phyloP scores from a whole-genome alignment of 78 protist species.

The Cavenderia fasciculata region DNA sequence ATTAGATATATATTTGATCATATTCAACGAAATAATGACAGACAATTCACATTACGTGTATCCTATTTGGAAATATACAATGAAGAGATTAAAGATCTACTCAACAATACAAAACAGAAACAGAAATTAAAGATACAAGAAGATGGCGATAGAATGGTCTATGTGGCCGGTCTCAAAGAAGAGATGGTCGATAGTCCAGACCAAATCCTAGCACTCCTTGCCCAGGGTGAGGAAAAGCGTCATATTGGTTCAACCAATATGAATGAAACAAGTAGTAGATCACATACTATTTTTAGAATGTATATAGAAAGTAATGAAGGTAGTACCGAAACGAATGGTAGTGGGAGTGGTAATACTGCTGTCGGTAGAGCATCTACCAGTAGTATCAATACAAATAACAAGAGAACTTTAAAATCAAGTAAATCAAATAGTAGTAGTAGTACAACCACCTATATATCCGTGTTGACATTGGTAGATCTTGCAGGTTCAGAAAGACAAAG shows the following conservation, averaged over 20 bases:
- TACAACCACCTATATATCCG: neutral
- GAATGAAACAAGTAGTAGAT: slow-evolving; percentile 89
- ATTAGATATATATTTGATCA: slow-evolving; percentile 62
- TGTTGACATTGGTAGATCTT: slow-evolving; percentile 91
- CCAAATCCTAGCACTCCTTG: slow-evolving; percentile 37
- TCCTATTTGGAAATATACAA: slow-evolving; percentile 91
- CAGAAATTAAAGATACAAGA: slow-evolving; percentile 72
- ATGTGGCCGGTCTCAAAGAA: slow-evolving; percentile 73
- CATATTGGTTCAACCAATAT: slow-evolving; percentile 85
- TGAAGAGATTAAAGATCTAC: slow-evolving; percentile 83
- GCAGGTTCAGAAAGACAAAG: slow-evolving; percentile 90
- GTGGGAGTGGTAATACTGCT: too few species aligned
- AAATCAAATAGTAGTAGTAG: neutral
- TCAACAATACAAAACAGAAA: neutral
- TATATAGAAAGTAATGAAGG: slow-evolving; percentile 73
- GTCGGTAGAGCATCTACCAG: too few species aligned
- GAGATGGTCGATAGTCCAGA: slow-evolving; percentile 67
- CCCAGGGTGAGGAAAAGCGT: slow-evolving; percentile 71
- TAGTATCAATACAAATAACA: too few species aligned
- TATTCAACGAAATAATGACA: slow-evolving; percentile 8
- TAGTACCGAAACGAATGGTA: too few species aligned
- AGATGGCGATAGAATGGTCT: slow-evolving; percentile 29
- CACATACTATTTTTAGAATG: slow-evolving; percentile 93
- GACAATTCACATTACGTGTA: slow-evolving; percentile 80
- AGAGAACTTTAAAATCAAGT: neutral